Base-by-base conservation (phyloP, 2,329 filamentous ascomycete species). In the Fusarium denticulatum region DNA sequence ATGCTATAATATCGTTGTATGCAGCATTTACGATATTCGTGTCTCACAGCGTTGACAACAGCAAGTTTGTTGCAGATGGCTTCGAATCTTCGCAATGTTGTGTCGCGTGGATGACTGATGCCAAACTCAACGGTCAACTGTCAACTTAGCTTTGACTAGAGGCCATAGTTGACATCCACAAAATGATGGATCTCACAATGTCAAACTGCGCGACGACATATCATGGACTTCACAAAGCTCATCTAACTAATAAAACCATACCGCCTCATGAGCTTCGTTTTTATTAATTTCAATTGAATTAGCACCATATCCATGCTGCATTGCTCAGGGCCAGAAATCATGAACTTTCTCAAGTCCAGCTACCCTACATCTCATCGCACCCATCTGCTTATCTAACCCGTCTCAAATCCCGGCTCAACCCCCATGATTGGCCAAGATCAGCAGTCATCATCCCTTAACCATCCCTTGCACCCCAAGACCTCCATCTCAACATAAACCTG, bases 381-480 rank as follows among this genome's bases (percentile, higher is more conserved):
- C 2, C 3, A 2, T 34, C 18, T 45, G 65, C 65, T 68, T 68
- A 68, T 55, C 60, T 55, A 67, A 67, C 15, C 0, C 14, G 14
- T 26, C 22, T n/a, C 32, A 43, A 26, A 3, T 13, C 14, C 12
- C 9, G 30, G 12, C 16, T 12, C 9, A 40, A 15, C 34, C 22
- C 16, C 26, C 24, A 14, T 53, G 28, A 69, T 69, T 69, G 65
- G 67, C 14, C 36, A 69, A 34, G n/a, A 59, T 12, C 22, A 46
- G 18, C 40, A 28, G 40, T 42, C 45, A 59, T 47, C 36, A 69
- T 65, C 65, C 59, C 65, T 69, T n/a, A 14, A 43, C 16, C 3
- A 47, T 59, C 52, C 66, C 65, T 69, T 34, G 40, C 11, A 46
- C 45, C 20, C 18, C 45, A 45, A 14, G 37, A 26, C 16, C 45